Conservation (phyloP, 2,329 filamentous ascomycete genomes). For the Xylariales sp. region DNA sequence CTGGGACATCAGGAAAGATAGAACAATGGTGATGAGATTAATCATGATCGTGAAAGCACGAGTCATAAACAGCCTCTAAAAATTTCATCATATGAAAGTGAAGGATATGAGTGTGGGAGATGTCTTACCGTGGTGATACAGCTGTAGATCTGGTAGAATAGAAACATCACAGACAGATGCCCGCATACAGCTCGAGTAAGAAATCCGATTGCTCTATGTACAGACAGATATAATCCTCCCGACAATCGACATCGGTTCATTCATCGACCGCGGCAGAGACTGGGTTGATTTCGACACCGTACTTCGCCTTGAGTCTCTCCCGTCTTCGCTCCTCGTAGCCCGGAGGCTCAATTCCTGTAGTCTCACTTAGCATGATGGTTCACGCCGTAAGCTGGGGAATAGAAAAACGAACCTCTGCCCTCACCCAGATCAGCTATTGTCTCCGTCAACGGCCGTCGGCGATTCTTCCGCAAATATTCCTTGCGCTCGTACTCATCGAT, state of each 20-base stretch:
- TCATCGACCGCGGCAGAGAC: conserved; percentile 47
- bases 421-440: conserved; percentile 79
- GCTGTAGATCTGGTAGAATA: too few species aligned
- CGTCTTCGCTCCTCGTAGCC: conserved; percentile 82
- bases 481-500: conserved; percentile 72
- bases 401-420: conserved; percentile 64
- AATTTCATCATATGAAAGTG: conserved; percentile 26
- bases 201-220: conserved; percentile 13
- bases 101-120: too few species aligned
- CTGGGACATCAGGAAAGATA: too few species aligned
- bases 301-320: conserved; percentile 77
- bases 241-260: background rate
- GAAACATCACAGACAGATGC: too few species aligned
- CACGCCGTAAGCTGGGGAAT: conserved; percentile 1
- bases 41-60: conserved; percentile 28
- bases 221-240: conserved; percentile 7
- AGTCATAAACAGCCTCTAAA: conserved; percentile 35
- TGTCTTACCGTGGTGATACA: too few species aligned
- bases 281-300: conserved; percentile 77
- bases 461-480: conserved; percentile 67
- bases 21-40: conserved; percentile 29
- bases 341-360: conserved; percentile 68
- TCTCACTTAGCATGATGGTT: too few species aligned
- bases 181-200: too few species aligned
- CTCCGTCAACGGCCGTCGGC: conserved; percentile 70